These are phyloP conservation scores for Plasmodium sp. DNA, from an alignment of 169 alveolate genomes.

Conservation along the genomic window DNA sequence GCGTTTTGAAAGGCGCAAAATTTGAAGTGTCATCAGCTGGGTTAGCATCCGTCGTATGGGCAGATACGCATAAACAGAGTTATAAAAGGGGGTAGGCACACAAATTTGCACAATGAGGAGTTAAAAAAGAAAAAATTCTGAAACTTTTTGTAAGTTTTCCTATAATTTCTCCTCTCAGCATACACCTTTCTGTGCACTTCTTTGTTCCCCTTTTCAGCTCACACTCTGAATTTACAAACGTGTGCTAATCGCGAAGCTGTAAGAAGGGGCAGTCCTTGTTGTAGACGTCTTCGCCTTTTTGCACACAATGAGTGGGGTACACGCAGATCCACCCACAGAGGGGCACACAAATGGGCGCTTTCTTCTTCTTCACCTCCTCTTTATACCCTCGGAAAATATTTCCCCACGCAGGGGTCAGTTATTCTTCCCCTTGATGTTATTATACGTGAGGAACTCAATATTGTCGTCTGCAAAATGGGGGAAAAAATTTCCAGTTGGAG, in stretches of 20 bases:
- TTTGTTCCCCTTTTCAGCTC: not conserved
- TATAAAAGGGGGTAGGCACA: not conserved
- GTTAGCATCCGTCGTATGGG: not conserved
- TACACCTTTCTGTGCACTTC: not conserved
- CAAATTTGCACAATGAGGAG: not conserved
- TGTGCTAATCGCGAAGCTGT: not conserved
- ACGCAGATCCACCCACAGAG: not conserved
- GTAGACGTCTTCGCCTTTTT: not conserved
- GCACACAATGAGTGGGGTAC: not conserved
- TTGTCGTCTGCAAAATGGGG: constrained; percentile 38
- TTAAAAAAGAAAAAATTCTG: not conserved
- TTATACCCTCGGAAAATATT: not conserved
- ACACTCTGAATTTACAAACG: not conserved
- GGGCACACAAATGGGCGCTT: not conserved
- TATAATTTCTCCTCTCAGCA: not conserved
- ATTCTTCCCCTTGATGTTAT: constrained; percentile 55
- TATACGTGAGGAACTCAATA: constrained; percentile 58
- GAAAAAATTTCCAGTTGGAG: not conserved
- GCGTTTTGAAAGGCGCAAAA: not conserved
- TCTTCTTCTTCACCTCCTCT: not conserved
- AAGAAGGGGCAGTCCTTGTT: not conserved
- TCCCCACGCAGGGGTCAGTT: not conserved
- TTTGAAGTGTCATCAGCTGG: not conserved
- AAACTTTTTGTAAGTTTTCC: not conserved
- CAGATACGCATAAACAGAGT: not conserved